These are phyloP conservation scores for Pichia eremophila DNA, from an alignment of 805 yeast species.

Conservation along the genomic window DNA sequence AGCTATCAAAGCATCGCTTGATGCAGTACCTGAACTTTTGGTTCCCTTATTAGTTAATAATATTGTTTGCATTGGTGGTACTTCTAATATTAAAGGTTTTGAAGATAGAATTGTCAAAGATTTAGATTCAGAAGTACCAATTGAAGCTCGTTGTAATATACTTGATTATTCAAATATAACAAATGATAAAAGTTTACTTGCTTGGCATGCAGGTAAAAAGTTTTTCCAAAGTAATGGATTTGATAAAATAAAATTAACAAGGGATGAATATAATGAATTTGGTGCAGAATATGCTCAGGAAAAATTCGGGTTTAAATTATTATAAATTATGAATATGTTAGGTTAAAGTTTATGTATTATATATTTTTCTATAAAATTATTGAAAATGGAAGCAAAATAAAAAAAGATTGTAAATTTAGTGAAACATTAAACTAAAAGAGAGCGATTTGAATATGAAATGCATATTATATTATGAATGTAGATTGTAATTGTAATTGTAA, in stretches of 20 bases:
- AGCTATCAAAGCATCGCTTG: conserved; percentile 57
- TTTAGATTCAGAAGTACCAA: conserved; percentile 58
- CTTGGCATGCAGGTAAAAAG: conserved; percentile 47
- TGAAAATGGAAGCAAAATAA: not conserved
- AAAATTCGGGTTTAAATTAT: conserved; percentile 23
- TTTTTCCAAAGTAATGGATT: conserved; percentile 39
- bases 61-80: conserved; percentile 77
- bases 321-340: not conserved
- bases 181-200: conserved; percentile 32
- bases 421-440: no score
- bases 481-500: not conserved
- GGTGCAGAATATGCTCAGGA: conserved; percentile 43
- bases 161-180: conserved; percentile 19
- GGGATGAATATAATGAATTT: conserved; percentile 77
- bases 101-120: conserved; percentile 51
- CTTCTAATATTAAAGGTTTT: conserved; percentile 61
- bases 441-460: no score
- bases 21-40: conserved; percentile 60
- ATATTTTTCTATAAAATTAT: not conserved
- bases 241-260: conserved; percentile 50
- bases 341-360: not conserved
- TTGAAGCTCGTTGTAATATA: conserved; percentile 56
- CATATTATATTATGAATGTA: no score
- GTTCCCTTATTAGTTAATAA: conserved; percentile 74
- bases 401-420: no score